Evolutionary conservation across 164 flowering plant species (phyloP).

Genomic region (Buxus sempervirens): DNA sequence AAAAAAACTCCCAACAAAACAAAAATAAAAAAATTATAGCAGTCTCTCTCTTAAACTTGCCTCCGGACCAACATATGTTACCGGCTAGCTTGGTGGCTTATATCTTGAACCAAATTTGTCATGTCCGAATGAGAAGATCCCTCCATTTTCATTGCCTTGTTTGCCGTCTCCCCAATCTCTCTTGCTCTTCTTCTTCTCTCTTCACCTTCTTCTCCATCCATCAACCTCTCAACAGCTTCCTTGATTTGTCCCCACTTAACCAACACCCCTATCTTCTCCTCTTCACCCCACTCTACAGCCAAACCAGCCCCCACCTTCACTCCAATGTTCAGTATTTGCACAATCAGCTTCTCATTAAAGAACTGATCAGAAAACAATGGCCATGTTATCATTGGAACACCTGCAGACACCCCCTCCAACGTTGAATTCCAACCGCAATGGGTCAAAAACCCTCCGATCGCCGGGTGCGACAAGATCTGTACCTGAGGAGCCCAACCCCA

Average conservation of each 20-base stretch:
- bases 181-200: not conserved
- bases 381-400: slow-evolving; percentile 22
- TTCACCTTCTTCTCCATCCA: too few relatives aligned
- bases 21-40: slow-evolving; percentile 11
- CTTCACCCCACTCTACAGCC: not conserved
- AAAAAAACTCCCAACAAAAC: slow-evolving; percentile 25
- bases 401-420: slow-evolving; percentile 13
- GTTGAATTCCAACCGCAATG: slow-evolving; percentile 51
- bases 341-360: slow-evolving; percentile 18
- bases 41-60: slow-evolving; percentile 15
- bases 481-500: slow-evolving; percentile 57
- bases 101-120: slow-evolving; percentile 14
- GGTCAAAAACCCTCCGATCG: slow-evolving; percentile 46
- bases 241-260: too few relatives aligned
- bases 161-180: slow-evolving; percentile 24
- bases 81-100: not conserved
- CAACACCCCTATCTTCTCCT: slow-evolving; percentile 15
- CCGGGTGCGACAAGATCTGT: slow-evolving; percentile 34
- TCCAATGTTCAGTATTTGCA: slow-evolving; percentile 16
- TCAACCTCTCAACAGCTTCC: too few relatives aligned
- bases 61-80: not conserved
- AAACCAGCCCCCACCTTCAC: slow-evolving; percentile 7
- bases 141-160: slow-evolving; percentile 23
- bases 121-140: slow-evolving; percentile 33
- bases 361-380: slow-evolving; percentile 17